phyloP scores from a whole-genome alignment of 768 basidiomycete genomes.

The Peribolospora kevripleyi region DNA sequence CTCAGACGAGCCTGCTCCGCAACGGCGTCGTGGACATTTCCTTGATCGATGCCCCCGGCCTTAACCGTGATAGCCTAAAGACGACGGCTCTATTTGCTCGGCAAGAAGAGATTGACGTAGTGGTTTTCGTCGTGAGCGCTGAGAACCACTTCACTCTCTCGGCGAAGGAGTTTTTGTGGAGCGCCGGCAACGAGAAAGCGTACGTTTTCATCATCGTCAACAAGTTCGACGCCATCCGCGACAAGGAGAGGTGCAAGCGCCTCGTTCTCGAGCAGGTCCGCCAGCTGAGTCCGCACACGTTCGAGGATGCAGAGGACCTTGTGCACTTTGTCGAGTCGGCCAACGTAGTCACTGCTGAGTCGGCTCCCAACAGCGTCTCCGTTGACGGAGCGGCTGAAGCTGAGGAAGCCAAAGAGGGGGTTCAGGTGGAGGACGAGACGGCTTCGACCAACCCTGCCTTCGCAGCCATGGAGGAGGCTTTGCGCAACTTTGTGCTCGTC shows the following conservation, averaged over 20 bases:
- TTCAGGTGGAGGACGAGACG: not conserved
- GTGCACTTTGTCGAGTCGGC: constrained; percentile 97
- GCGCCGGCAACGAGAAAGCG: constrained; percentile 86
- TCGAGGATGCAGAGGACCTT: constrained; percentile 69
- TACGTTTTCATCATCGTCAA: constrained; percentile 97
- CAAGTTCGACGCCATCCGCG: constrained; percentile 82
- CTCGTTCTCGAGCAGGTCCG: constrained; percentile 81
- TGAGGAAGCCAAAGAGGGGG: not conserved
- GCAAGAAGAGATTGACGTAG: constrained; percentile 93
- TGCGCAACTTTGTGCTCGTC: constrained; percentile 82
- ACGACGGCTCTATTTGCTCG: constrained; percentile 87
- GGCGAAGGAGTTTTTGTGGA: constrained; percentile 76
- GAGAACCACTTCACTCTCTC: constrained; percentile 97
- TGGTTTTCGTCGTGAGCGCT: constrained; percentile 91
- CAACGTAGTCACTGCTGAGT: constrained; percentile 17
- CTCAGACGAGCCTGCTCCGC: constrained; percentile 8
- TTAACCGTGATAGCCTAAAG: constrained; percentile 82
- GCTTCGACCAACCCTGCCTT: constrained; percentile 28
- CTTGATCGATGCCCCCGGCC: constrained; percentile 90
- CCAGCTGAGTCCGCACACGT: constrained; percentile 72
- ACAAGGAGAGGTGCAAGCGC: constrained; percentile 77
- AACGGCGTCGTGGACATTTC: constrained; percentile 71
- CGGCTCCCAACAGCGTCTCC: constrained; percentile 1
- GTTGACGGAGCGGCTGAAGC: not conserved
- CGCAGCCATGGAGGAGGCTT: constrained; percentile 61